Conservation (phyloP, 2,329 filamentous ascomycete genomes). For the Sordariomycetes sp. region DNA sequence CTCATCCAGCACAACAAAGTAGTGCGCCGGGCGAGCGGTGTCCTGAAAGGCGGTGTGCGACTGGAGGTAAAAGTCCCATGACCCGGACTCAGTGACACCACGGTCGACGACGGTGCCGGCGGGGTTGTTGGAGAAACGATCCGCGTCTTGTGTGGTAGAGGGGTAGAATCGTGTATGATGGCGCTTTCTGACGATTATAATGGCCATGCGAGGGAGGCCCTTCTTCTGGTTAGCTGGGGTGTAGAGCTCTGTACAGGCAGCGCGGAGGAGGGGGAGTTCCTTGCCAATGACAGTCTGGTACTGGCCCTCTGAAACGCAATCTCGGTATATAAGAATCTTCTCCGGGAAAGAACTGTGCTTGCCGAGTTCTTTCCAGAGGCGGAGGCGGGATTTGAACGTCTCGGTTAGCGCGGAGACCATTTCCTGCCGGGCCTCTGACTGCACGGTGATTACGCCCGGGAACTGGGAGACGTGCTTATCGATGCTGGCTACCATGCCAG, state of each 20-base stretch:
- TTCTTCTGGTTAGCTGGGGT: conserved; percentile 14
- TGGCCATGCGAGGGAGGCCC: conserved; percentile 45
- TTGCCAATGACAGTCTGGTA: conserved; percentile 53
- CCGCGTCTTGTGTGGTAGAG: conserved; percentile 32
- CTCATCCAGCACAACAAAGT: conserved; percentile 61
- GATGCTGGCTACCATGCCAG: conserved; percentile 66
- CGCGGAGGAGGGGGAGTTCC: conserved; percentile 54
- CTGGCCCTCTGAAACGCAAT: conserved; percentile 81
- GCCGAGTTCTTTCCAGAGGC: conserved; percentile 35
- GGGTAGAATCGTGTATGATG: conserved; percentile 86
- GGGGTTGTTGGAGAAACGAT: conserved; percentile 48
- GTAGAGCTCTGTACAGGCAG: conserved; percentile 36
- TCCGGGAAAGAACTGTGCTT: conserved; percentile 38
- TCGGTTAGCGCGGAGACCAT: conserved; percentile 52
- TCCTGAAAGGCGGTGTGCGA: conserved; percentile 67
- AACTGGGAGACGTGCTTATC: conserved; percentile 62
- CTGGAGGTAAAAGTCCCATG: conserved; percentile 79
- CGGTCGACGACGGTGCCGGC: conserved; percentile 79
- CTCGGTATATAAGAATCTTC: conserved; percentile 75
- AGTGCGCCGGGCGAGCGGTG: conserved; percentile 74
- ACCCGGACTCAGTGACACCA: conserved; percentile 59
- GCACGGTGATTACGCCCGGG: conserved; percentile 59
- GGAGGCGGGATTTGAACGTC: conserved; percentile 52
- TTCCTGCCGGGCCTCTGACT: conserved; percentile 47
- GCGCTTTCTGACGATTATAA: conserved; percentile 76